Conservation (phyloP, 2,329 filamentous ascomycete genomes). For the Arthrobotrys conoides region DNA sequence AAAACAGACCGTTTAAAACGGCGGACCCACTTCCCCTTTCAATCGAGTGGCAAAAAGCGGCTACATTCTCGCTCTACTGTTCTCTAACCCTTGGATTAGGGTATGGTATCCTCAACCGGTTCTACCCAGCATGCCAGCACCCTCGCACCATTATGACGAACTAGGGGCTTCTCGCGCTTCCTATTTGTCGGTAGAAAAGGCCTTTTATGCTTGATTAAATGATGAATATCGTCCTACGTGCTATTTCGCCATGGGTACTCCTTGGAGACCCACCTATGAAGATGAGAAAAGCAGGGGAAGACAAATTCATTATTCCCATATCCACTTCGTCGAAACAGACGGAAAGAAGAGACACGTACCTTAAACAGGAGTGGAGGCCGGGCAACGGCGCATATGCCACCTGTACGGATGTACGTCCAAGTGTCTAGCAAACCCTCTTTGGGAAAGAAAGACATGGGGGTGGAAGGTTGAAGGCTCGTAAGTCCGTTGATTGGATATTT, state of each 20-base stretch:
- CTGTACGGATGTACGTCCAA: slow-evolving; percentile 10
- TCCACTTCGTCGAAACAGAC: background rate
- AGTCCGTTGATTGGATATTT: slow-evolving; percentile 46
- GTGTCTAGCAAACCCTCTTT: slow-evolving; percentile 38
- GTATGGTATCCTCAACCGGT: slow-evolving; percentile 7
- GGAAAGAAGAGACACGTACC: slow-evolving; percentile 13
- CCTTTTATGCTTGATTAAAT: slow-evolving; percentile 36
- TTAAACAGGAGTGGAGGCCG: slow-evolving; percentile 27
- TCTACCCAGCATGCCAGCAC: slow-evolving; percentile 1
- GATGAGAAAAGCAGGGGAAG: slow-evolving; percentile 35
- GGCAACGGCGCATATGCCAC: slow-evolving; percentile 31
- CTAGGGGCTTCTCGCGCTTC: slow-evolving; percentile 13
- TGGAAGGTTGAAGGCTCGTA: slow-evolving; percentile 26
- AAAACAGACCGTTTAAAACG: slow-evolving; percentile 22
- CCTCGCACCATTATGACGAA: slow-evolving; percentile 15
- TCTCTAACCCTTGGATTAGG: slow-evolving; percentile 15
- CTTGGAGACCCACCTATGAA: slow-evolving; percentile 31
- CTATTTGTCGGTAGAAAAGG: slow-evolving; percentile 44
- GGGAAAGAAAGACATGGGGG: slow-evolving; percentile 25
- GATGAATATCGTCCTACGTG: slow-evolving; percentile 38
- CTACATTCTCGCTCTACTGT: background rate
- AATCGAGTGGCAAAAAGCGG: slow-evolving; percentile 36
- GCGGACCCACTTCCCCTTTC: slow-evolving; percentile 26
- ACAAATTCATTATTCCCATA: background rate
- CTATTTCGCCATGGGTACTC: slow-evolving; percentile 35